Evolutionary conservation across 2,329 filamentous ascomycete genomes (phyloP), one percentile per base, ranked within the genome.

Genomic region (Capronia americana): DNA sequence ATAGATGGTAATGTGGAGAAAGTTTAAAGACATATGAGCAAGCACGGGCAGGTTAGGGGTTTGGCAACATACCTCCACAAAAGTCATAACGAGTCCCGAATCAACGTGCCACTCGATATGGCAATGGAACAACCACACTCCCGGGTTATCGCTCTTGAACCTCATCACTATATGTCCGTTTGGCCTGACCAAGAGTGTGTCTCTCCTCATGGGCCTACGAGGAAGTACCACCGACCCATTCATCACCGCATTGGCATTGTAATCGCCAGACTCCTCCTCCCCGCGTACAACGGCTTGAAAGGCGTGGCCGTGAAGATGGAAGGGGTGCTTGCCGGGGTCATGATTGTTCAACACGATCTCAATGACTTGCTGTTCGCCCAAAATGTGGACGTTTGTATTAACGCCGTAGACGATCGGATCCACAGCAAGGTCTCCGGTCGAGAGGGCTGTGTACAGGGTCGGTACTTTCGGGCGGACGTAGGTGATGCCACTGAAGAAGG

Each of bases 391-490:
- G 72, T 91, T 84, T 0, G 89, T 88, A 75, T 86, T 86, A 28
- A 82, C 79, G 32, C 90, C 90, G 74, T 93, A 93, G 4, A 92
- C 79, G 1, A 75, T 70, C 0, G 87, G 81, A 67, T 92, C 82
- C 1, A 81, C 82, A 14, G 87, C 85, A 20, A 83, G 69, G 2
- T 79, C 74, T 17, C 86, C 87, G 1, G 87, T 79, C 0, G 86
- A 87, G 3, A 96, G 82, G 0, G 85, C 91, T 0, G 90, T 92
- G 81, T 93, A 96, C 0, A 96, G 82, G 0, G 90, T 88, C 0
- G 92, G 93, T 0, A 96, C 92, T 75, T 92, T 91, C 57, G 91
- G 92, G 0, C 79, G 63, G 3, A 86, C 85, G 76, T 93, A 96
- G 32, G 90, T 92, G 69, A 92, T 86, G 77, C 91, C 88, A 81